phyloP scores from a whole-genome alignment of 2,329 filamentous ascomycete species.

The Thelonectria discophora region DNA sequence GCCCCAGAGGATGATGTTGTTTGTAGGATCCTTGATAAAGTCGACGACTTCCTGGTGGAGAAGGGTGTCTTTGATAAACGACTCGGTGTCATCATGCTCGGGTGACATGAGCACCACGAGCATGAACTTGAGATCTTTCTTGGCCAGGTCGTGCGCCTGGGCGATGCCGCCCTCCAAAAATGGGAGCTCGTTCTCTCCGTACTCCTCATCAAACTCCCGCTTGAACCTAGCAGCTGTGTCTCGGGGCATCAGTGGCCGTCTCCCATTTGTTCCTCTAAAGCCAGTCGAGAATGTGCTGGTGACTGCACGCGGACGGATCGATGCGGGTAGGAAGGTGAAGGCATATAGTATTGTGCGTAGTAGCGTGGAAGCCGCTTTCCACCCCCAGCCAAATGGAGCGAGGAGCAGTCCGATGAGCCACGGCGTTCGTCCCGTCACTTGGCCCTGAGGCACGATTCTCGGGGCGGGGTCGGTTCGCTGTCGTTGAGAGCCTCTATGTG shows the following conservation, averaged over 20 bases:
- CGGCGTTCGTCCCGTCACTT: slow-evolving; percentile 74
- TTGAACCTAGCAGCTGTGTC: slow-evolving; percentile 91
- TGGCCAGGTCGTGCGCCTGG: slow-evolving; percentile 87
- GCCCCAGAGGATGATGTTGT: slow-evolving; percentile 89
- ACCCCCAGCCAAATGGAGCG: slow-evolving; percentile 82
- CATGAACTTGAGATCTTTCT: slow-evolving; percentile 90
- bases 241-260: slow-evolving; percentile 80
- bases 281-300: slow-evolving; percentile 62
- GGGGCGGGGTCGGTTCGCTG: slow-evolving; percentile 73
- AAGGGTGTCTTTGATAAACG: slow-evolving; percentile 84
- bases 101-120: slow-evolving; percentile 89
- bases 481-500: slow-evolving; percentile 38
- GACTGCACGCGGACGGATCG: slow-evolving; percentile 63
- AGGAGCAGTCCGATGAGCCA: slow-evolving; percentile 82
- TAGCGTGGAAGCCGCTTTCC: slow-evolving; percentile 72
- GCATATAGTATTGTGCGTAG: slow-evolving; percentile 80
- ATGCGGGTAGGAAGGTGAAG: slow-evolving; percentile 80
- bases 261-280: slow-evolving; percentile 70
- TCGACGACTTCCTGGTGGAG: slow-evolving; percentile 76
- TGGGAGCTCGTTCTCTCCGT: slow-evolving; percentile 75
- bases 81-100: slow-evolving; percentile 90
- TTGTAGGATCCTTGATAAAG: slow-evolving; percentile 77
- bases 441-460: slow-evolving; percentile 81
- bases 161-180: slow-evolving; percentile 93
- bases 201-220: slow-evolving; percentile 94